Conservation (phyloP, 2,329 filamentous ascomycete genomes). For the Ceratocystis lukuohia region DNA sequence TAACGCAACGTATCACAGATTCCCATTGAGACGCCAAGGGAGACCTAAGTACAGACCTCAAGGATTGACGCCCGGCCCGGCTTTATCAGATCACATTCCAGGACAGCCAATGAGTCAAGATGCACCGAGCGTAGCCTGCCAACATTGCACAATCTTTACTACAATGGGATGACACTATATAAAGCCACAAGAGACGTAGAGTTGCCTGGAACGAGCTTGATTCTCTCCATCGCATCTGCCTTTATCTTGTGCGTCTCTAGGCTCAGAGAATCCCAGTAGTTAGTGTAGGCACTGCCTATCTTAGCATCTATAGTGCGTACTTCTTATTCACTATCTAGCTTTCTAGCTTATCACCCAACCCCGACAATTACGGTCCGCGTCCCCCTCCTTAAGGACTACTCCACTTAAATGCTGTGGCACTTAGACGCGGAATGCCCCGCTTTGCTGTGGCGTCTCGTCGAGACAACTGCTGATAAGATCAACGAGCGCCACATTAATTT, state of each 20-base stretch:
- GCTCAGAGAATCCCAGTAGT: no score
- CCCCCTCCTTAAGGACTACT: no score
- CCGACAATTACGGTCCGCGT: no score
- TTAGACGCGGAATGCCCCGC: not conserved
- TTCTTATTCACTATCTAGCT: not conserved
- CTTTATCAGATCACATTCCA: no score
- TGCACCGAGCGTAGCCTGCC: not conserved
- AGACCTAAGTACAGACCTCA: no score
- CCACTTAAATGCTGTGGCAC: slow-evolving; percentile 1
- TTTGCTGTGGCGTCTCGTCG: not conserved
- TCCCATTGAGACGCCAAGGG: not conserved
- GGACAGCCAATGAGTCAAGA: not conserved
- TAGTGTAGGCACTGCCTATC: not conserved
- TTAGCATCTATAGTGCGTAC: not conserved
- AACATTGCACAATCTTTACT: slow-evolving; percentile 6
- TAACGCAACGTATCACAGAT: not conserved
- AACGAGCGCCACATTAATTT: not conserved
- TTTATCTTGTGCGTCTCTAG: no score
- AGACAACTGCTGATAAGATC: not conserved
- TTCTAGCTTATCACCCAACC: not conserved
- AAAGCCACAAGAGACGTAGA: not conserved
- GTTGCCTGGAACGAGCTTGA: no score
- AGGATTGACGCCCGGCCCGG: slow-evolving; percentile 5
- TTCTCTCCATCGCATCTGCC: no score
- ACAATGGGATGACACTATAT: slow-evolving; percentile 1